phyloP scores from a whole-genome alignment of 139 green algal genomes.

The Desmodesmus armatus region DNA sequence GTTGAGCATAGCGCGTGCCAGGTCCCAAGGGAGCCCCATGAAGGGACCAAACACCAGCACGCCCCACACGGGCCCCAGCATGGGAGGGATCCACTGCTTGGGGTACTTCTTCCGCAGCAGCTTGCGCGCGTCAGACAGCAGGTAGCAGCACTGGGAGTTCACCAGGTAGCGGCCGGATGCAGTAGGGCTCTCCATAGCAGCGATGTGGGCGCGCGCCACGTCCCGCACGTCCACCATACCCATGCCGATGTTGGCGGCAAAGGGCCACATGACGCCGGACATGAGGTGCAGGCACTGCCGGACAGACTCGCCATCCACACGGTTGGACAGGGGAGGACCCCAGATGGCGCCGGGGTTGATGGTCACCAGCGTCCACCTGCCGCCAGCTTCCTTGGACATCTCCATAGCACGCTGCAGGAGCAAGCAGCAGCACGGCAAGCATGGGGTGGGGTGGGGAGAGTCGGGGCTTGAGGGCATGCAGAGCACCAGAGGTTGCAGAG shows the following conservation, averaged over 20 bases:
- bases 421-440: not conserved
- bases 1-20: constrained; percentile 6
- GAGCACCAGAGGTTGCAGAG: not conserved
- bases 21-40: not conserved
- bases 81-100: not conserved
- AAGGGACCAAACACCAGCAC: not conserved
- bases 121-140: constrained; percentile 5
- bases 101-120: constrained; percentile 15
- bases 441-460: no score
- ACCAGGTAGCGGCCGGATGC: constrained; percentile 36
- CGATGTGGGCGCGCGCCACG: constrained; percentile 63
- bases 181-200: constrained; percentile 57
- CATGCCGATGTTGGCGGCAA: constrained; percentile 28
- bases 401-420: constrained; percentile 30
- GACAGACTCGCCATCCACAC: constrained; percentile 49
- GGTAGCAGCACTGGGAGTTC: constrained; percentile 19
- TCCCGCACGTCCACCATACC: constrained; percentile 66
- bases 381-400: constrained; percentile 38
- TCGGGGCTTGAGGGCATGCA: no score
- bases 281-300: constrained; percentile 37
- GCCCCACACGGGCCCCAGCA: not conserved
- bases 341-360: constrained; percentile 62
- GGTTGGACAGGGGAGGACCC: constrained; percentile 49
- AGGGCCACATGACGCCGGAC: constrained; percentile 42
- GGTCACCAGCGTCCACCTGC: constrained; percentile 60